These are phyloP conservation scores for Cladosporium phlei DNA, from an alignment of 2,329 filamentous ascomycete genomes.

Conservation along the genomic window DNA sequence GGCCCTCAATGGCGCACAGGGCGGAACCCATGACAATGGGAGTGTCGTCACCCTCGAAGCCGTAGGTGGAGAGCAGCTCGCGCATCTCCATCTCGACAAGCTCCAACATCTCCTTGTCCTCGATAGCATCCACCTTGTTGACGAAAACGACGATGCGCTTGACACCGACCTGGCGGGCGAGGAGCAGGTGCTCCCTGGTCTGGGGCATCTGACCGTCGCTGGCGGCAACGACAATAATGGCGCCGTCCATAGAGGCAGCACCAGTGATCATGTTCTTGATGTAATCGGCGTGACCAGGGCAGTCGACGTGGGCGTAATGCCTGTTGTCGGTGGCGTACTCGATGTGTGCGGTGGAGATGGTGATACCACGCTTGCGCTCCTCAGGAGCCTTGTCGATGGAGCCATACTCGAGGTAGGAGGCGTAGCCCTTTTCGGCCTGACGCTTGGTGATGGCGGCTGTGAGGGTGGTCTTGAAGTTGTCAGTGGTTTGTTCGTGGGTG, in stretches of 20 bases:
- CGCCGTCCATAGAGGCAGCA: slow-evolving; percentile 98
- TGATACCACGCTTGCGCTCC: slow-evolving; percentile 99
- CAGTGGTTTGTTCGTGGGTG: slow-evolving; percentile 12
- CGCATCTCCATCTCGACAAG: slow-evolving; percentile 99
- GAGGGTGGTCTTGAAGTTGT: slow-evolving; percentile 71
- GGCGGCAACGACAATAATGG: slow-evolving; percentile 96
- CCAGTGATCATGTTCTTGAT: slow-evolving; percentile 99
- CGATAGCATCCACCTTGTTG: slow-evolving; percentile 97
- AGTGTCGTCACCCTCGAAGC: slow-evolving; percentile 96
- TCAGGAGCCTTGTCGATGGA: slow-evolving; percentile 98
- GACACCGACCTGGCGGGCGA: slow-evolving; percentile 96
- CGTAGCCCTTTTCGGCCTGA: slow-evolving; percentile 89
- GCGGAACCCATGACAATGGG: slow-evolving; percentile 97
- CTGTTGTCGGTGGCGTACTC: slow-evolving; percentile 92
- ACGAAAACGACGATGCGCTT: slow-evolving; percentile 98
- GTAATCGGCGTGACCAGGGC: slow-evolving; percentile 99
- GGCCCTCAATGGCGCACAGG: slow-evolving; percentile 85
- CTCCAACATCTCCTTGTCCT: slow-evolving; percentile 99
- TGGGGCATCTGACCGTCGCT: slow-evolving; percentile 99
- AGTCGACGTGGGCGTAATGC: slow-evolving; percentile 99
- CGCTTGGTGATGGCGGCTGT: slow-evolving; percentile 98
- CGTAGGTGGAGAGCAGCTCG: slow-evolving; percentile 85
- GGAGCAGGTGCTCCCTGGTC: slow-evolving; percentile 95
- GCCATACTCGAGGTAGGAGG: slow-evolving; percentile 94
- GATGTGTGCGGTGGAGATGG: slow-evolving; percentile 96